phyloP scores from a whole-genome alignment of 225 moss, liverwort and hornwort species.

The Sphagnum contortum region DNA sequence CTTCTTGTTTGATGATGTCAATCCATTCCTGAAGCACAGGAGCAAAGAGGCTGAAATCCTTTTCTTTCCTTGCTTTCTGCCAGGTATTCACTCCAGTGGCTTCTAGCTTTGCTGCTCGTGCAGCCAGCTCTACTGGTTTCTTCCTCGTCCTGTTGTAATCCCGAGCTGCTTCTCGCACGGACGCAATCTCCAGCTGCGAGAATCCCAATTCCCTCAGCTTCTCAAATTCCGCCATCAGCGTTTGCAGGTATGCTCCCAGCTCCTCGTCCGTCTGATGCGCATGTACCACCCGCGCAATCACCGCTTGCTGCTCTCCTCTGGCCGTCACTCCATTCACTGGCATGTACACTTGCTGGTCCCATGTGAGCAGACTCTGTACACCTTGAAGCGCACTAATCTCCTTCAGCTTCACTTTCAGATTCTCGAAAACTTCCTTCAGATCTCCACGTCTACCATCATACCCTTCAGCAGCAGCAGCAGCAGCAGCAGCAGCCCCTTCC shows the following conservation, averaged over 20 bases:
- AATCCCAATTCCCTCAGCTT: conserved; percentile 5
- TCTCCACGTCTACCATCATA: background rate
- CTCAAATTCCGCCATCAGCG: conserved; percentile 1
- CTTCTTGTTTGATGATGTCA: conserved; percentile 12
- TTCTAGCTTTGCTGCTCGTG: conserved; percentile 8
- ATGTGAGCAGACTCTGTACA: conserved; percentile 12
- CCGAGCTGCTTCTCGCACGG: conserved; percentile 11
- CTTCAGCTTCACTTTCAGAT: conserved; percentile 14
- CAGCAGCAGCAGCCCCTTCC: too few species aligned
- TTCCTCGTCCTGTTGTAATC: conserved; percentile 7
- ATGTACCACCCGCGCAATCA: conserved; percentile 10
- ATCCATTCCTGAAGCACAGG: conserved; percentile 19
- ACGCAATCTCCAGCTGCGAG: conserved; percentile 6
- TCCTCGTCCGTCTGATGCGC: conserved; percentile 4
- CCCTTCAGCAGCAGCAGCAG: too few species aligned
- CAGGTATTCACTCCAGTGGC: conserved; percentile 13
- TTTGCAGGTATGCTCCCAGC: conserved; percentile 7
- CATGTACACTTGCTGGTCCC: conserved; percentile 18
- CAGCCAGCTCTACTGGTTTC: conserved; percentile 13
- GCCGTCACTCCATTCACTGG: conserved; percentile 11
- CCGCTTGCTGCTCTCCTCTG: conserved; percentile 13
- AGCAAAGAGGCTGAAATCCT: conserved; percentile 10
- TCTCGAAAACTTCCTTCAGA: conserved; percentile 8
- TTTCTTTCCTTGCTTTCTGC: conserved; percentile 9
- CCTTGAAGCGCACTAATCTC: conserved; percentile 16